Evolutionary conservation across 1,139 yeast species (phyloP), one percentile per base, ranked within the genome.

Genomic region (Scheffersomyces cryptocercus): DNA sequence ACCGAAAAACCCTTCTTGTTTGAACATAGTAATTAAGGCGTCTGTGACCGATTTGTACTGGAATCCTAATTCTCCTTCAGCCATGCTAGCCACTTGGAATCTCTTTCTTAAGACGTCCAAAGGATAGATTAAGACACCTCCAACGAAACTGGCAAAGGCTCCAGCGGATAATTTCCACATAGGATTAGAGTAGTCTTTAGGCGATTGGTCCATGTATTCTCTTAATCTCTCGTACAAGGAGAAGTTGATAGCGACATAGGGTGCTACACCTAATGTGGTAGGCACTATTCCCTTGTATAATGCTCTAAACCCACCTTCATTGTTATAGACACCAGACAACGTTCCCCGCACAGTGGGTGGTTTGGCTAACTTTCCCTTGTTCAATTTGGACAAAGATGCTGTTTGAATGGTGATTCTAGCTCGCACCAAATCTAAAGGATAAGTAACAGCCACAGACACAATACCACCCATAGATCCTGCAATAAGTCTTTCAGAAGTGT

Each of bases 171-270:
- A 69, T 58, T 88, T 85, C 68, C 81, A 80, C 20, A 72, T 43
- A 3, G 86, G 80, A 48, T 70, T 73, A 35, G 67, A 59, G 52
- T 62, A 73, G 51, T 72, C 66, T 33, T 52, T 46, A 32, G 67
- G 57, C n/a, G 75, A 62, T 8, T 50, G 46, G 38, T 64, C 65
- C 78, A 73, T 72, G 45, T 59, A 58, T 51, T 86, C 95, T 48
- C 93, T 81, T 53, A 90, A 61, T 47, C 79, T 81, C 58, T 93
- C 98, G 68, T 91, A 93, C 37, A 89, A 81, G 5, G 97, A 87
- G 63, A 93, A 93, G 65, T 91, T 93, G 43, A 93, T 77, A 3
- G 97, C 97, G 36, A 89, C 97, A 57, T 91, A 93, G 1, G 99
- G 98, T 1, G 97, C 97, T 11, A 93, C 97, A 1, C 98, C 98